These are phyloP conservation scores for Scedosporium aurantiacum DNA, from an alignment of 2,329 filamentous ascomycete species.

Conservation along the genomic window DNA sequence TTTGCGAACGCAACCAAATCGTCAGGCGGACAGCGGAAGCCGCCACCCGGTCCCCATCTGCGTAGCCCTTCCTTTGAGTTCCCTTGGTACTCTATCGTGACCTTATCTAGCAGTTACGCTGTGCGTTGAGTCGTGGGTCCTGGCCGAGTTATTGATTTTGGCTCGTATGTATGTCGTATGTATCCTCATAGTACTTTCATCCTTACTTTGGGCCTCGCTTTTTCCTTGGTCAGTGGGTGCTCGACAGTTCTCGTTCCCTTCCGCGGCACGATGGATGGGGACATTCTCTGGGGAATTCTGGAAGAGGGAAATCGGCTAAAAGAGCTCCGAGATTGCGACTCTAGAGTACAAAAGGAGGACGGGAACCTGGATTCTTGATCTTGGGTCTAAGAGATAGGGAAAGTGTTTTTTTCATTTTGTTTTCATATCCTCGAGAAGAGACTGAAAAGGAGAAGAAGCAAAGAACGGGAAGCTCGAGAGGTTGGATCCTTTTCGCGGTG, in stretches of 20 bases:
- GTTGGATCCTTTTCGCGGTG: not conserved
- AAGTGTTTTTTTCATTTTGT: no score
- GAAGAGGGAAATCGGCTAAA: conserved; percentile 6
- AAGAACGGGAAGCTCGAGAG: not conserved
- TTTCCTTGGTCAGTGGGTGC: not conserved
- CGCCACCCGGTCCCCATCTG: not conserved
- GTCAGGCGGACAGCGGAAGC: conserved; percentile 1
- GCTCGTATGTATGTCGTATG: not conserved
- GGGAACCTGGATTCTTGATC: not conserved
- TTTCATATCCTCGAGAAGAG: not conserved
- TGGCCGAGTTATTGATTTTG: not conserved
- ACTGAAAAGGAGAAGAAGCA: not conserved
- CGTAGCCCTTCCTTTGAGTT: not conserved
- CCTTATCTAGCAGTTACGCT: not conserved
- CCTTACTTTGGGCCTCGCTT: not conserved
- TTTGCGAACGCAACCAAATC: not conserved
- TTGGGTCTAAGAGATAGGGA: not conserved
- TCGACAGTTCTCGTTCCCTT: not conserved
- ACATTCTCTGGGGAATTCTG: conserved; percentile 3
- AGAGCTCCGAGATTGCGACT: conserved; percentile 4
- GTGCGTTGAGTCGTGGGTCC: not conserved
- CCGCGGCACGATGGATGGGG: not conserved
- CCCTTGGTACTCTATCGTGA: not conserved
- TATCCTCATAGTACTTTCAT: not conserved
- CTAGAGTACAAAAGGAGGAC: conserved; percentile 3